Conservation (phyloP, 2,329 filamentous ascomycete genomes). For the Zymoseptoria crescenta region DNA sequence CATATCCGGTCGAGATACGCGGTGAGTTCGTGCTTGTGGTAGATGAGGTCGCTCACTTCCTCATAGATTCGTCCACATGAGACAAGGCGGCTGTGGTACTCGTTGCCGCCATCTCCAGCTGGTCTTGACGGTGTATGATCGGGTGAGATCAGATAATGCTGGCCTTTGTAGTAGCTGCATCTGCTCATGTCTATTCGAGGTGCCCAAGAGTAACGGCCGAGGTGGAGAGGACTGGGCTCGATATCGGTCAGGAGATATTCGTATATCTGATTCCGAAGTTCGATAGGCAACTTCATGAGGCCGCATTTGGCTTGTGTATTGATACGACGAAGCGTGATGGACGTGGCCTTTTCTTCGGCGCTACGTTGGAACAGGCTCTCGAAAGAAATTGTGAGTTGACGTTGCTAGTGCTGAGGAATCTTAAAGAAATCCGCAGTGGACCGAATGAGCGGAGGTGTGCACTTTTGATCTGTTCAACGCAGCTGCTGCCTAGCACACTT, state of each 20-base stretch:
- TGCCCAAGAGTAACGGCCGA: background rate
- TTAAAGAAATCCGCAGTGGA: background rate
- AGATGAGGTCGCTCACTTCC: slow-evolving; percentile 4
- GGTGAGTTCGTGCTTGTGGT: slow-evolving; percentile 2
- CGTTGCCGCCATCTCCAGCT: background rate
- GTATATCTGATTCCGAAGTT: background rate
- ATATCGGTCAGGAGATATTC: background rate
- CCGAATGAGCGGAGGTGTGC: background rate
- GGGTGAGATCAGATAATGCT: background rate
- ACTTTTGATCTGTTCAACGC: background rate
- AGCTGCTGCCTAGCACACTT: background rate
- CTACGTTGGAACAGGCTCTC: background rate
- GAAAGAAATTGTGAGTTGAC: background rate
- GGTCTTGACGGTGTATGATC: background rate
- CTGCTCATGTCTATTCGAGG: background rate
- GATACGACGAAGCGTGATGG: background rate
- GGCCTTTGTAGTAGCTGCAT: background rate
- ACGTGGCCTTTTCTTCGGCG: background rate
- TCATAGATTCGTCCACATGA: slow-evolving; percentile 2
- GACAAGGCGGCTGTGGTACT: background rate
- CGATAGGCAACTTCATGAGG: background rate
- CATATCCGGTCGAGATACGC: background rate
- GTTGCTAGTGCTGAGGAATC: background rate
- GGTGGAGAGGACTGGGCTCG: background rate
- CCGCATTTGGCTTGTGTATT: background rate